These are phyloP conservation scores for Senna tora DNA, from an alignment of 306 rosid genomes.

Conservation along the genomic window DNA sequence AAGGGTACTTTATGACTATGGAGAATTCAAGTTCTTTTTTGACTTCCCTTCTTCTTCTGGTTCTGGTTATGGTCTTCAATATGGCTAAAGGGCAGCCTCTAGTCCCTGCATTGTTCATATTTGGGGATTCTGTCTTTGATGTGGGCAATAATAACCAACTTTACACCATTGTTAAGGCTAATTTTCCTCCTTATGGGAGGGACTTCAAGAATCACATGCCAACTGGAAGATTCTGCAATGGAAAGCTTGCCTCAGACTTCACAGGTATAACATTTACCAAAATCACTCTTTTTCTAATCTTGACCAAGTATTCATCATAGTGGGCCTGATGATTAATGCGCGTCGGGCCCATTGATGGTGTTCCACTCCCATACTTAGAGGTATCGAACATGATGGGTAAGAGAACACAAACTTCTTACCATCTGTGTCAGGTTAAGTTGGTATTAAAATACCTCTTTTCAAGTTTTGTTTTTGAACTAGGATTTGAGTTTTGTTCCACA, in stretches of 20 bases:
- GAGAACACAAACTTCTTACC: too few relatives aligned
- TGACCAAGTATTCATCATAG: too few relatives aligned
- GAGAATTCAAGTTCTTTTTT: slow-evolving; percentile 38
- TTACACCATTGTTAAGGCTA: slow-evolving; percentile 57
- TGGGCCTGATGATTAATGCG: too few relatives aligned
- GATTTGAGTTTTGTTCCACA: slow-evolving; percentile 23
- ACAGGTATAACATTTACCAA: slow-evolving; percentile 50
- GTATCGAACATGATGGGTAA: too few relatives aligned
- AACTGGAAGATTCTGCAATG: slow-evolving; percentile 85
- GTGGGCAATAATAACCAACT: slow-evolving; percentile 72
- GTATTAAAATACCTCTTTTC: too few relatives aligned
- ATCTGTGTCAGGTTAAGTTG: too few relatives aligned
- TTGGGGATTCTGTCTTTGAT: slow-evolving; percentile 83
- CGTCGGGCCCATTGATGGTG: too few relatives aligned
- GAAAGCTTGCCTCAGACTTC: slow-evolving; percentile 75
- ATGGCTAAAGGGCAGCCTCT: slow-evolving; percentile 58
- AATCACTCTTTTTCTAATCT: not conserved
- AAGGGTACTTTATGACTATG: slow-evolving; percentile 48
- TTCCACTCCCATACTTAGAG: too few relatives aligned
- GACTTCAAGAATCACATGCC: slow-evolving; percentile 58
- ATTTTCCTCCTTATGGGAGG: slow-evolving; percentile 86
- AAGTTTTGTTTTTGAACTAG: slow-evolving; percentile 18
- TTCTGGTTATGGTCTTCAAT: slow-evolving; percentile 42
- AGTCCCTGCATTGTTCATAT: slow-evolving; percentile 81
- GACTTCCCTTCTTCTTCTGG: slow-evolving; percentile 36